These are phyloP conservation scores for Lotus japonicus DNA, from an alignment of 306 rosid genomes.

Conservation along the genomic window DNA sequence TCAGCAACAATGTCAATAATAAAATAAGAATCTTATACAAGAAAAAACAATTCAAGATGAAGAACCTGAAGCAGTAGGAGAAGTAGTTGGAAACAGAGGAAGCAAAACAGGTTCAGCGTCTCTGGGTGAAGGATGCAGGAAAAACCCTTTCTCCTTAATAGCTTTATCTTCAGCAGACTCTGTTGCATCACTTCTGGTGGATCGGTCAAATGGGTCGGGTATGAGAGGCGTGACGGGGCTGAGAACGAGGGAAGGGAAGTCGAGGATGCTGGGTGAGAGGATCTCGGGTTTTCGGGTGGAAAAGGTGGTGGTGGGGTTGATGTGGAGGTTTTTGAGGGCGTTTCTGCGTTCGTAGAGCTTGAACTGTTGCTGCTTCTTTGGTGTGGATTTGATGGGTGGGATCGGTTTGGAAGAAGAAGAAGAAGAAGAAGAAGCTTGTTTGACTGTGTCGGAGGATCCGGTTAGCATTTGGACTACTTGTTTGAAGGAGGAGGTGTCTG, in stretches of 20 bases:
- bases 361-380: slow-evolving; percentile 50
- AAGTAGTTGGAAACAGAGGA: slow-evolving; percentile 87
- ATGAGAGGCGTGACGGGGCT: slow-evolving; percentile 89
- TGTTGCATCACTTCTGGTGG: slow-evolving; percentile 14
- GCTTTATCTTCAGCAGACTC: slow-evolving; percentile 81
- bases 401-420: slow-evolving; percentile 15
- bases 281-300: slow-evolving; percentile 73
- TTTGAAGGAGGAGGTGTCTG: slow-evolving; percentile 82
- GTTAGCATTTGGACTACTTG: slow-evolving; percentile 99
- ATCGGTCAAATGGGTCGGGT: slow-evolving; percentile 76
- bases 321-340: slow-evolving; percentile 56
- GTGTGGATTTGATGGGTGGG: slow-evolving; percentile 63
- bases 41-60: slow-evolving; percentile 37
- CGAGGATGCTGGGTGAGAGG: slow-evolving; percentile 86
- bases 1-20: too few relatives aligned
- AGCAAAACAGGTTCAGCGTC: slow-evolving; percentile 71
- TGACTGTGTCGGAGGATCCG: slow-evolving; percentile 75
- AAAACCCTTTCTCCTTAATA: slow-evolving; percentile 80
- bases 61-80: slow-evolving; percentile 80
- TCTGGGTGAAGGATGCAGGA: slow-evolving; percentile 77
- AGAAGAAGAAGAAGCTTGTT: slow-evolving; percentile 27
- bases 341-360: slow-evolving; percentile 84
- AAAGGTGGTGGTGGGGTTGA: slow-evolving; percentile 63
- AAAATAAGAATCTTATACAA: slow-evolving; percentile 27
- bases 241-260: slow-evolving; percentile 68